phyloP scores from a whole-genome alignment of 2,329 filamentous ascomycete genomes.

The Fusarium brachygibbosum region DNA sequence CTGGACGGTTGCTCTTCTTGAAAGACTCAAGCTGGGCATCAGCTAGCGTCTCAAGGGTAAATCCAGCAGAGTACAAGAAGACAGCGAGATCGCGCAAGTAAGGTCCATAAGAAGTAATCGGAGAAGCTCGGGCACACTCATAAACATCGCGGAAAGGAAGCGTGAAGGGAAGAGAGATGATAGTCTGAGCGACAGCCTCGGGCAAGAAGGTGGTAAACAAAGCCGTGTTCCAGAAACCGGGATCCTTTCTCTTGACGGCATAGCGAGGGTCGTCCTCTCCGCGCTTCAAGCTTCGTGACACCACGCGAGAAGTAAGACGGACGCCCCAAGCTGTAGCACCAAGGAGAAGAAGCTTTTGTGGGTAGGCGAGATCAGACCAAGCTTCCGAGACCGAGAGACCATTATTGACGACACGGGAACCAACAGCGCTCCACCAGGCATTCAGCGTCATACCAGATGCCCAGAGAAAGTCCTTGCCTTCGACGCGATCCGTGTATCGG shows the following conservation, averaged over 20 bases:
- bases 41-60: constrained; percentile 8
- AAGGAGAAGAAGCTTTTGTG: constrained; percentile 14
- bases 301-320: constrained; percentile 1
- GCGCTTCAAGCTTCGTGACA: constrained; percentile 17
- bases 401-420: constrained; percentile 6
- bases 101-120: constrained; percentile 4
- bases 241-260: not conserved
- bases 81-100: constrained; percentile 1
- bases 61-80: constrained; percentile 16
- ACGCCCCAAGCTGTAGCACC: constrained; percentile 21
- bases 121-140: constrained; percentile 12
- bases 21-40: constrained; percentile 21
- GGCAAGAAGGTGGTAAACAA: constrained; percentile 10
- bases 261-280: constrained; percentile 21
- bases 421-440: constrained; percentile 31
- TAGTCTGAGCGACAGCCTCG: constrained; percentile 23
- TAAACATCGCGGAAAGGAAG: constrained; percentile 14
- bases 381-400: constrained; percentile 2
- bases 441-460: constrained; percentile 27
- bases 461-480: constrained; percentile 26
- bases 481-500: constrained; percentile 11
- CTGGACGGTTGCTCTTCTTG: constrained; percentile 1
- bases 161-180: constrained; percentile 24
- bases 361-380: constrained; percentile 5
- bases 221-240: constrained; percentile 17